Percentiles rank a stretch among this genome's conserved stretches.
These are phyloP conservation scores for Ganoderma sinense DNA, from an alignment of 1,284 basidiomycete genomes.

Conservation along the genomic window DNA sequence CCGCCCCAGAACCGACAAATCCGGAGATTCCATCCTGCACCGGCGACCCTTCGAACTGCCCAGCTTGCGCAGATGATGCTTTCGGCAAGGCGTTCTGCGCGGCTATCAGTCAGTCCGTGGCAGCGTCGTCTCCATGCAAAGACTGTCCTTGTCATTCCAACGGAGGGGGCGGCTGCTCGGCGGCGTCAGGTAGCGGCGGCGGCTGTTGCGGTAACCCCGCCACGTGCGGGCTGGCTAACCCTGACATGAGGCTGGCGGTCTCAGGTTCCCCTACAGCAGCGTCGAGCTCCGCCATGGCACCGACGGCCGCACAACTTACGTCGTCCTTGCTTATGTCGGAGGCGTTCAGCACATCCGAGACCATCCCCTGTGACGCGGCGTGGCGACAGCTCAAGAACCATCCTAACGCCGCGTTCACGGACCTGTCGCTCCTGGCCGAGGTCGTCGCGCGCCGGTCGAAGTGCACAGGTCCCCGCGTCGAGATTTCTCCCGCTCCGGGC, in stretches of 20 bases:
- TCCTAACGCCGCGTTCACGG: conserved; percentile 86
- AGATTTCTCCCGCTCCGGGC: conserved; percentile 66
- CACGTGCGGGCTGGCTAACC: conserved; percentile 32
- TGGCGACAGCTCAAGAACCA: conserved; percentile 90
- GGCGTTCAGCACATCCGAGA: conserved; percentile 47
- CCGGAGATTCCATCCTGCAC: conserved; percentile 52
- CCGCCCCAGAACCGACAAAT: conserved; percentile 51
- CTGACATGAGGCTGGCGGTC: conserved; percentile 1
- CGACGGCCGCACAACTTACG: conserved; percentile 13
- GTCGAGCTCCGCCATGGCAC: conserved; percentile 9
- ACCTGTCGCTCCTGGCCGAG: conserved; percentile 83
- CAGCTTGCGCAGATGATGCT: conserved; percentile 80
- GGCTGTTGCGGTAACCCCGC: conserved; percentile 41
- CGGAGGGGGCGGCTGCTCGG: conserved; percentile 24
- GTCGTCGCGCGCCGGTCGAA: conserved; percentile 86
- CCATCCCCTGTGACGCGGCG: conserved; percentile 83
- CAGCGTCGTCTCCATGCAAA: conserved; percentile 55
- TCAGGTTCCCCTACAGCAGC: conserved; percentile 2
- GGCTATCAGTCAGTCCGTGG: conserved; percentile 70
- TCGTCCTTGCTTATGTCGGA: conserved; percentile 30
- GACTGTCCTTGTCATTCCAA: conserved; percentile 55
- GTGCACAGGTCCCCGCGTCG: conserved; percentile 77
- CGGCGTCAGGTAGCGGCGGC: conserved; percentile 14
- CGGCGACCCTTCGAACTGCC: conserved; percentile 73
- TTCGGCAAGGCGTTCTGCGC: conserved; percentile 90